phyloP scores from a whole-genome alignment of 768 basidiomycete genomes.

The Panaeolus cyanescens region DNA sequence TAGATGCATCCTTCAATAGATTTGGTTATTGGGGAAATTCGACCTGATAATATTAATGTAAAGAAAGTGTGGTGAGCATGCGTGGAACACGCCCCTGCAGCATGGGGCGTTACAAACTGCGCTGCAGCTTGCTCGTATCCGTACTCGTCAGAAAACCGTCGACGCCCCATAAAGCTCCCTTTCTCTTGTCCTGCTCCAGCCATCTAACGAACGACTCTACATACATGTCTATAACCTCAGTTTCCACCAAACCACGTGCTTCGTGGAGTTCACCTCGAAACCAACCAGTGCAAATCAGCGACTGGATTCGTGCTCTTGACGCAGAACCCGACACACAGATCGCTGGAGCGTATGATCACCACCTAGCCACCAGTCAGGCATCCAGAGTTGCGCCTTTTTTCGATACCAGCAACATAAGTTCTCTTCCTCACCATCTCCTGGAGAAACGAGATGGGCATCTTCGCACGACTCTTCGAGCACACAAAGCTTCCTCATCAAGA shows the following conservation, averaged over 20 bases:
- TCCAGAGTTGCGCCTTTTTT: neutral
- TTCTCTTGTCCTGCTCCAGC: neutral
- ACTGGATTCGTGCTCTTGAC: neutral
- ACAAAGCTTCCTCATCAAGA: neutral
- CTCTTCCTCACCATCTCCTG: neutral
- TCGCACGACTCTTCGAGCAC: neutral
- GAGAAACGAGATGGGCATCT: neutral
- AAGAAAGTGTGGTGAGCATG: slow-evolving; percentile 1
- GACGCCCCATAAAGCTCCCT: neutral
- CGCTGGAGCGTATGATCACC: neutral
- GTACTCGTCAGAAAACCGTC: neutral
- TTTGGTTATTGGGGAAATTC: too few species aligned
- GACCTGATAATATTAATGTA: too few species aligned
- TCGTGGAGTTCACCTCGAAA: neutral
- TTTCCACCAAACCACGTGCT: too few species aligned
- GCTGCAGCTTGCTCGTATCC: neutral
- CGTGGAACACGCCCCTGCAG: neutral
- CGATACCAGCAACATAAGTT: neutral
- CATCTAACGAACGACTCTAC: neutral
- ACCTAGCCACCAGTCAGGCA: neutral
- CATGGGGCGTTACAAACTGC: neutral
- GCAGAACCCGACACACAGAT: neutral
- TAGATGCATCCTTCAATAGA: too few species aligned
- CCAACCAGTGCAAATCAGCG: neutral
- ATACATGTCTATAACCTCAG: too few species aligned